Conservation (phyloP, 257 asterid genomes). For the Thymus mandschuricus region DNA sequence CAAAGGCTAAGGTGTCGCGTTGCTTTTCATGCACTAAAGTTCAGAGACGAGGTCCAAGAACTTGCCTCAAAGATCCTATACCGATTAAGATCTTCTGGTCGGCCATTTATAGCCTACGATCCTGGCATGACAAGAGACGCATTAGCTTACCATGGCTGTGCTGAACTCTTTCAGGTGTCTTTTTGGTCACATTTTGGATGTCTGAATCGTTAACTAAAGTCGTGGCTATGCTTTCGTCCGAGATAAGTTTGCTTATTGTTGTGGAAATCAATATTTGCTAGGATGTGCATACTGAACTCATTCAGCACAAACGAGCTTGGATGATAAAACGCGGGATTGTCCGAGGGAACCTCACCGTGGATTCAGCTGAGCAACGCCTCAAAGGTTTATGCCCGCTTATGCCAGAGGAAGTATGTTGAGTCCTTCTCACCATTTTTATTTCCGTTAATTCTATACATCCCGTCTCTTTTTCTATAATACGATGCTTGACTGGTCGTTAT, state of each 20-base stretch:
- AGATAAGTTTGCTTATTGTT: constrained; percentile 28
- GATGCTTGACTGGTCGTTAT: background rate
- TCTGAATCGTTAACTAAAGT: constrained; percentile 18
- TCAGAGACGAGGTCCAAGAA: constrained; percentile 88
- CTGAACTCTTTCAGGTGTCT: constrained; percentile 94
- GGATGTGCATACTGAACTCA: constrained; percentile 99
- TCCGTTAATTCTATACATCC: background rate
- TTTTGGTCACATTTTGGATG: constrained; percentile 25
- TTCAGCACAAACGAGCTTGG: constrained; percentile 93
- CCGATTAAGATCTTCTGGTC: constrained; percentile 78
- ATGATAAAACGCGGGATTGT: constrained; percentile 88
- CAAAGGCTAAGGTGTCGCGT: constrained; percentile 97
- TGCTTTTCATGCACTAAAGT: constrained; percentile 82
- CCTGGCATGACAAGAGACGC: constrained; percentile 98
- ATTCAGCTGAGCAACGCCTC: constrained; percentile 75
- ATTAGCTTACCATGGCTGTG: constrained; percentile 94
- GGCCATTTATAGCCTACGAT: constrained; percentile 92
- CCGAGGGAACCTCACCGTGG: constrained; percentile 77
- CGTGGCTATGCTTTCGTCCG: background rate
- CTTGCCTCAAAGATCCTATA: constrained; percentile 82
- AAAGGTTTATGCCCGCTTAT: constrained; percentile 92
- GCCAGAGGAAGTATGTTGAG: constrained; percentile 89
- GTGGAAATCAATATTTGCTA: constrained; percentile 33
- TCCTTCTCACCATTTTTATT: constrained; percentile 5
- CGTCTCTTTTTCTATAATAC: background rate